Percentiles rank a stretch among this genome's conserved stretches.
phyloP scores from a whole-genome alignment of 352 stramenopile species.

The Pythium dissimile region DNA sequence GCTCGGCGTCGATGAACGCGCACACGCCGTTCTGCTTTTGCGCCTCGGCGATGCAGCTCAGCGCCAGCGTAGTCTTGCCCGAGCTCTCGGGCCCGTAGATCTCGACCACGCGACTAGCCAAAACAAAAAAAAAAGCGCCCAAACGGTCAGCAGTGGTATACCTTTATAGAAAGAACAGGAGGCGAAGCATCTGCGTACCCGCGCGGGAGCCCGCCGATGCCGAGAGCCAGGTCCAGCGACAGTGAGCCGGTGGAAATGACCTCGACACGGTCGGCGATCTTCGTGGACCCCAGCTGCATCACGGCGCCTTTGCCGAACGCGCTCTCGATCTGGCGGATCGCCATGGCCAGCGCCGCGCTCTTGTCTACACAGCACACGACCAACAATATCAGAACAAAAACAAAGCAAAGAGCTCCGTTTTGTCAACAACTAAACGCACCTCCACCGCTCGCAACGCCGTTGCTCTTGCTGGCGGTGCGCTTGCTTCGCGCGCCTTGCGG shows the following conservation, averaged over 20 bases:
- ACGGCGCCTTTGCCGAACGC: constrained; percentile 96
- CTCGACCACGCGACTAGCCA: constrained; percentile 95
- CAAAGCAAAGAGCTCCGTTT: not conserved
- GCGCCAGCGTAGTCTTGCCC: constrained; percentile 97
- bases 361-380: no score
- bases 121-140: no score
- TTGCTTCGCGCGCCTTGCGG: constrained; percentile 13
- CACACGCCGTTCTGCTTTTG: constrained; percentile 93
- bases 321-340: constrained; percentile 94
- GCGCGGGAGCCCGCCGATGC: constrained; percentile 93
- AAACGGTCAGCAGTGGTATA: no score
- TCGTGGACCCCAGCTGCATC: constrained; percentile 94
- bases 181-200: no score
- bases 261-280: constrained; percentile 88
- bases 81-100: constrained; percentile 98
- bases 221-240: constrained; percentile 90
- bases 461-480: constrained; percentile 22
- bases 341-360: constrained; percentile 89
- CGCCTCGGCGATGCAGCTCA: constrained; percentile 95
- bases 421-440: constrained; percentile 1
- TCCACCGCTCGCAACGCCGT: not conserved
- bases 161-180: no score
- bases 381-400: not conserved
- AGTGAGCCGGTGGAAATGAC: constrained; percentile 94
- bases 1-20: constrained; percentile 98